Conservation (phyloP, 305 asterid genomes). For the Fraxinus floribunda region DNA sequence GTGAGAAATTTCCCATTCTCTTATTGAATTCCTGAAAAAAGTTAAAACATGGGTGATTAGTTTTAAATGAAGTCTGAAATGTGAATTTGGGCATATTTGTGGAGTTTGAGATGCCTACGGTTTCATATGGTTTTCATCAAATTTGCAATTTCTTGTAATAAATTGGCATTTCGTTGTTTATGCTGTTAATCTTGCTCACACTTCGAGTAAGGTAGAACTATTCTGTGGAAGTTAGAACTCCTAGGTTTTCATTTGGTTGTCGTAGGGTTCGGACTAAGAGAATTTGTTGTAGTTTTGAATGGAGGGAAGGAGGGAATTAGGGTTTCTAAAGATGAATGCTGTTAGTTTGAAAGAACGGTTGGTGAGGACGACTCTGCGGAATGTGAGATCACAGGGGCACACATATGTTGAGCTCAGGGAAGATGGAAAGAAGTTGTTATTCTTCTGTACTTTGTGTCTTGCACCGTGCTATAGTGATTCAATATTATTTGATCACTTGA, state of each 20-base stretch:
- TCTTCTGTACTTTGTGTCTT: constrained; percentile 81
- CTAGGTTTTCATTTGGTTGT: constrained; percentile 25
- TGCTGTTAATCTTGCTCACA: neutral
- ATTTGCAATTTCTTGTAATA: neutral
- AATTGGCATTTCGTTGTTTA: constrained; percentile 11
- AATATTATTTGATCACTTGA: constrained; percentile 65
- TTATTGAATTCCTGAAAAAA: neutral
- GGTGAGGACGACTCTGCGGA: constrained; percentile 62
- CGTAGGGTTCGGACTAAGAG: neutral
- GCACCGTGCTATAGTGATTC: constrained; percentile 80
- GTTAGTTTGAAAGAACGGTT: constrained; percentile 71
- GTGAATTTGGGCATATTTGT: constrained; percentile 13
- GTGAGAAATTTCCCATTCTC: constrained; percentile 9
- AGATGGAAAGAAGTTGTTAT: constrained; percentile 82
- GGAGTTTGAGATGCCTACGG: constrained; percentile 1
- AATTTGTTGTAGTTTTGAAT: constrained; percentile 25
- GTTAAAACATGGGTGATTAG: neutral
- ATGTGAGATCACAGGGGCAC: constrained; percentile 78
- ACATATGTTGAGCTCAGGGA: constrained; percentile 80
- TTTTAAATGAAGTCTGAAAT: constrained; percentile 3
- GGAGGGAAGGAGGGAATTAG: constrained; percentile 53
- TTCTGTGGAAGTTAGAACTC: constrained; percentile 18
- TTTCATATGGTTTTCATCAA: constrained; percentile 7
- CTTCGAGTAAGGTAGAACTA: neutral
- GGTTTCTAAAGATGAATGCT: constrained; percentile 38